These are phyloP conservation scores for Echinochloa phyllopogon DNA, from an alignment of 176 grass and related monocot genomes.

Conservation along the genomic window DNA sequence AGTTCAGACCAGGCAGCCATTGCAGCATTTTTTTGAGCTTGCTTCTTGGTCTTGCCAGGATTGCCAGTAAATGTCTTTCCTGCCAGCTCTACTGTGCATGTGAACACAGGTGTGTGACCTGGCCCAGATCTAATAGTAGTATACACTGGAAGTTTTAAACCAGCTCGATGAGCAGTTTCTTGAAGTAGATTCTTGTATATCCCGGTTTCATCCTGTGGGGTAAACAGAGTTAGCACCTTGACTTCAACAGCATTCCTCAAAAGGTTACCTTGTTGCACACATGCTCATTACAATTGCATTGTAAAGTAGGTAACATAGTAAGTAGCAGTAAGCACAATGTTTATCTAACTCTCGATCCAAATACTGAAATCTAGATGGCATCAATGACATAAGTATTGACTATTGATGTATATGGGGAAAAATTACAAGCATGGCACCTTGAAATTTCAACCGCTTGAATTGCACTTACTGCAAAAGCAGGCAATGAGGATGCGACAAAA, in stretches of 20 bases:
- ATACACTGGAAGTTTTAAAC: constrained; percentile 81
- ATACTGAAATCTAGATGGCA: constrained; percentile 39
- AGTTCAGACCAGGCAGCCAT: constrained; percentile 86
- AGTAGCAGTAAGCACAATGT: not conserved
- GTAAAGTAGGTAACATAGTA: constrained; percentile 19
- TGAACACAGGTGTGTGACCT: constrained; percentile 90
- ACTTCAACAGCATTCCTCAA: constrained; percentile 27
- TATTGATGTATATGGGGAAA: constrained; percentile 23
- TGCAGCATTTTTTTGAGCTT: constrained; percentile 97
- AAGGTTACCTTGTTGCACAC: not conserved
- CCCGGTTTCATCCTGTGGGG: constrained; percentile 90
- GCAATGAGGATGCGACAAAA: constrained; percentile 21
- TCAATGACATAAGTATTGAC: constrained; percentile 35
- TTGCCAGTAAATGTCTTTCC: constrained; percentile 87
- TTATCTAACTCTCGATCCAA: constrained; percentile 8
- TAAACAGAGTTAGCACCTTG: constrained; percentile 29
- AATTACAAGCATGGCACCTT: constrained; percentile 17
- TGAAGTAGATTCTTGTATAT: constrained; percentile 98
- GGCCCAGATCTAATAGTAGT: constrained; percentile 87
- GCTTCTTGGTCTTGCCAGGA: constrained; percentile 96
- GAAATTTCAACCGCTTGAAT: constrained; percentile 40
- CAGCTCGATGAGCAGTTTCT: constrained; percentile 93
- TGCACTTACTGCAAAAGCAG: constrained; percentile 35
- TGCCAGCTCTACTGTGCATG: constrained; percentile 94
- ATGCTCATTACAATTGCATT: constrained; percentile 29